These are phyloP conservation scores for Nitzschia sp. DNA, from an alignment of 108 stramenopile species.

Conservation along the genomic window DNA sequence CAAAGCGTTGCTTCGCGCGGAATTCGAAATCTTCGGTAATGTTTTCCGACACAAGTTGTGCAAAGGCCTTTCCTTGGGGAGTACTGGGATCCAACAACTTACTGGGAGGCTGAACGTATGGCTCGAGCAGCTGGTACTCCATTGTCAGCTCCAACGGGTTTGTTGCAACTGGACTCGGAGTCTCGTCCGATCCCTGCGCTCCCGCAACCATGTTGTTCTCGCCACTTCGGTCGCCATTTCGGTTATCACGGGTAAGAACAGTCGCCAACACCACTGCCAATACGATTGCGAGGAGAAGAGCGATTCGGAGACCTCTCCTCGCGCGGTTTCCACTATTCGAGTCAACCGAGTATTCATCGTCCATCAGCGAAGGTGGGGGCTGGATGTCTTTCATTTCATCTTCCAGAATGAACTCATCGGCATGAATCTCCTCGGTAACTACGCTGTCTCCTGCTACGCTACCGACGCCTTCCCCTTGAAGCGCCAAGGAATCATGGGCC, in stretches of 20 bases:
- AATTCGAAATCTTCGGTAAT: conserved; percentile 7
- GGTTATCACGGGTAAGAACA: conserved; percentile 6
- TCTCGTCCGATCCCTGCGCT: neutral
- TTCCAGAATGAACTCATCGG: neutral
- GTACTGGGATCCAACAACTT: conserved; percentile 26
- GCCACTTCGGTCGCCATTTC: neutral
- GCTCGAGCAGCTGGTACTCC: conserved; percentile 14
- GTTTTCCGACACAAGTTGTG: conserved; percentile 13
- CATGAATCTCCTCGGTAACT: neutral
- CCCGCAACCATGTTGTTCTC: neutral
- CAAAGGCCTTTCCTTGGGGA: conserved; percentile 43
- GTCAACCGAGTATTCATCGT: no score
- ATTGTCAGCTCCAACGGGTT: neutral
- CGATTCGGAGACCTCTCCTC: neutral
- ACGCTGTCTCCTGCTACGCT: no score
- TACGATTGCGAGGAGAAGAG: neutral
- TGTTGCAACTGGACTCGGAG: conserved; percentile 4
- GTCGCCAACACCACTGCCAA: conserved; percentile 6
- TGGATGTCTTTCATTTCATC: no score
- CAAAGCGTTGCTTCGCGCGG: conserved; percentile 42
- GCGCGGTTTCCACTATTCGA: neutral
- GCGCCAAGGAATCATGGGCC: conserved; percentile 4
- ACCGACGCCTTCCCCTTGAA: neutral
- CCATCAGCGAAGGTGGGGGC: no score
- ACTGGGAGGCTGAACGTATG: conserved; percentile 3